These are phyloP conservation scores for Nakazawaea ernobii DNA, from an alignment of 805 yeast genomes.

Conservation along the genomic window DNA sequence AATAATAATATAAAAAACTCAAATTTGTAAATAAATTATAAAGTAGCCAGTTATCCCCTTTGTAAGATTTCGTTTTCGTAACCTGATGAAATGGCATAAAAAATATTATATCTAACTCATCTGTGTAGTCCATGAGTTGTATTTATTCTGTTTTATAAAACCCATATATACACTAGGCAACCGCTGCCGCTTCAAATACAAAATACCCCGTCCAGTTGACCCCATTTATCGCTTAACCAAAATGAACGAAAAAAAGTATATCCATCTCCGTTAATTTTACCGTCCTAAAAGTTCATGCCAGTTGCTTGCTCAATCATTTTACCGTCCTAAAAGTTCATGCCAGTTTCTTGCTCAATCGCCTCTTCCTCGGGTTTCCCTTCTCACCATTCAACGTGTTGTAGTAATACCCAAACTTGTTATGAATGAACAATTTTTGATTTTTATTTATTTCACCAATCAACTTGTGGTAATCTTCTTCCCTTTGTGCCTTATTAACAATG, in stretches of 20 bases:
- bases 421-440: conserved; percentile 7
- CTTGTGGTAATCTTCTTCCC: conserved; percentile 6
- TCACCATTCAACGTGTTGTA: conserved; percentile 10
- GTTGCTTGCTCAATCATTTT: not conserved
- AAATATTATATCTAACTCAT: too few species aligned
- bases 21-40: too few species aligned
- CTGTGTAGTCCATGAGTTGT: too few species aligned
- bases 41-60: too few species aligned
- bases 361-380: not conserved
- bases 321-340: too few species aligned
- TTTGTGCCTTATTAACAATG: not conserved
- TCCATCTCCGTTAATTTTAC: not conserved
- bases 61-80: too few species aligned
- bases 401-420: conserved; percentile 11
- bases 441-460: conserved; percentile 6
- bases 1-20: too few species aligned
- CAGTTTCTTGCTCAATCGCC: not conserved
- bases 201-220: too few species aligned
- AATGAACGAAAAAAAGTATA: not conserved
- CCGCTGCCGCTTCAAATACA: too few species aligned
- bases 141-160: too few species aligned
- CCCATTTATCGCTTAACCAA: not conserved
- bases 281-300: not conserved
- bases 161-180: too few species aligned
- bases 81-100: too few species aligned